Evolutionary conservation across 176 grass and related monocot genomes (phyloP).

Genomic region (Oryza meyeriana): DNA sequence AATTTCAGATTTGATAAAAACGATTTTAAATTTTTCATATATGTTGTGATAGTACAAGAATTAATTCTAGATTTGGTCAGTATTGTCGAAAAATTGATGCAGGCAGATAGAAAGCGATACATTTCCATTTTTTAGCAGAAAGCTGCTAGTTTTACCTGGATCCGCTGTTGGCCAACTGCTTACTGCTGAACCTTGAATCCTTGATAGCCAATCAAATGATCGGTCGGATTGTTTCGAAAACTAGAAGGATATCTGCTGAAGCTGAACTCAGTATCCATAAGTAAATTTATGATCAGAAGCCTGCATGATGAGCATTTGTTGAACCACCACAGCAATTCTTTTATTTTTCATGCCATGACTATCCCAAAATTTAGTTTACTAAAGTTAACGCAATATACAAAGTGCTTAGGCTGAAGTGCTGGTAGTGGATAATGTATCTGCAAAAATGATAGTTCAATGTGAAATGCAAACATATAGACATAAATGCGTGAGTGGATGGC

Average conservation of each 20-base stretch:
- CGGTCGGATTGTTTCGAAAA: not conserved
- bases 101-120: not conserved
- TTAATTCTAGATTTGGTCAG: not conserved
- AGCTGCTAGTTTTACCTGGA: constrained; percentile 15
- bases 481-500: not conserved
- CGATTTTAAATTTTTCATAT: not conserved
- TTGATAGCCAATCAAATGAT: not conserved
- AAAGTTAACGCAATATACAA: not conserved
- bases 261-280: constrained; percentile 6
- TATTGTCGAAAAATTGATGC: not conserved
- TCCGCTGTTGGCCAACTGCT: not conserved
- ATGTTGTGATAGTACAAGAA: not conserved
- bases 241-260: not conserved
- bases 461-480: constrained; percentile 1
- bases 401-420: not conserved
- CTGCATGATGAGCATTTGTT: not conserved
- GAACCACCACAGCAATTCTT: not conserved
- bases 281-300: not conserved
- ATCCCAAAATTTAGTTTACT: not conserved
- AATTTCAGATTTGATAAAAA: constrained; percentile 6
- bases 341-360: not conserved
- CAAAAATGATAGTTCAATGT: not conserved
- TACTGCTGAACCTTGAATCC: not conserved
- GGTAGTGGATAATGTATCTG: constrained; percentile 10
- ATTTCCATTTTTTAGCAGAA: not conserved